A percentile compares a stretch with the other conserved stretches of the same genome.
phyloP scores from a whole-genome alignment of 306 rosid genomes.

The Vigna trinervia region DNA sequence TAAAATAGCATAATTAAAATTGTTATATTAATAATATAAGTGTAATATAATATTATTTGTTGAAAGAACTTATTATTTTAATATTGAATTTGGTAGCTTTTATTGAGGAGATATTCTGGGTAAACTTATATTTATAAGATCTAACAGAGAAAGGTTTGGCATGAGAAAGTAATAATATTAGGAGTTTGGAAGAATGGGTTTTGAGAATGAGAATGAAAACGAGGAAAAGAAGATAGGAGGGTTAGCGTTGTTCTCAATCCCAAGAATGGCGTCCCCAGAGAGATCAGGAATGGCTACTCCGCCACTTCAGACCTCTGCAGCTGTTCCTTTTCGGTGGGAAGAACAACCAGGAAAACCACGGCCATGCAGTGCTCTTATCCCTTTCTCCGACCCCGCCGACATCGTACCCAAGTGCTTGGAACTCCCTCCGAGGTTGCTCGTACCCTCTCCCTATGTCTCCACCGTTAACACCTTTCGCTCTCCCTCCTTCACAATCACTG shows the following conservation, averaged over 20 bases:
- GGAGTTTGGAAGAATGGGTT: neutral
- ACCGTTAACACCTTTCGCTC: slow-evolving; percentile 4
- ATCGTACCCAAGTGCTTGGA: slow-evolving; percentile 55
- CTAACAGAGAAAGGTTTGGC: too few species aligned
- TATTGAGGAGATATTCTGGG: too few species aligned
- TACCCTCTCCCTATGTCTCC: slow-evolving; percentile 49
- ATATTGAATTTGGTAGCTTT: too few species aligned
- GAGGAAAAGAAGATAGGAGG: neutral
- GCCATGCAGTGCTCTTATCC: slow-evolving; percentile 49
- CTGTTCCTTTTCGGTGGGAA: slow-evolving; percentile 92
- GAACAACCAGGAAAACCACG: slow-evolving; percentile 86
- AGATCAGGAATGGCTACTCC: slow-evolving; percentile 70
- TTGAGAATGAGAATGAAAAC: neutral
- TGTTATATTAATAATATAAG: too few species aligned
- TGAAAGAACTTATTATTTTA: too few species aligned
- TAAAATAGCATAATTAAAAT: too few species aligned
- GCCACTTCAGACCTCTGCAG: slow-evolving; percentile 59
- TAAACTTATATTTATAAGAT: too few species aligned
- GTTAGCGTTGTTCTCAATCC: neutral
- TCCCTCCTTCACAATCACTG: slow-evolving; percentile 57
- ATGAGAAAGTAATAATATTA: too few species aligned
- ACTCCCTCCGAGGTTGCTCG: slow-evolving; percentile 82
- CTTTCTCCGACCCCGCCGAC: slow-evolving; percentile 20
- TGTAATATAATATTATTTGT: too few species aligned
- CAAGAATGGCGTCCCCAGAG: slow-evolving; percentile 31